These are phyloP conservation scores for Achaetomiella virescens DNA, from an alignment of 495 filamentous ascomycete genomes.

Conservation along the genomic window DNA sequence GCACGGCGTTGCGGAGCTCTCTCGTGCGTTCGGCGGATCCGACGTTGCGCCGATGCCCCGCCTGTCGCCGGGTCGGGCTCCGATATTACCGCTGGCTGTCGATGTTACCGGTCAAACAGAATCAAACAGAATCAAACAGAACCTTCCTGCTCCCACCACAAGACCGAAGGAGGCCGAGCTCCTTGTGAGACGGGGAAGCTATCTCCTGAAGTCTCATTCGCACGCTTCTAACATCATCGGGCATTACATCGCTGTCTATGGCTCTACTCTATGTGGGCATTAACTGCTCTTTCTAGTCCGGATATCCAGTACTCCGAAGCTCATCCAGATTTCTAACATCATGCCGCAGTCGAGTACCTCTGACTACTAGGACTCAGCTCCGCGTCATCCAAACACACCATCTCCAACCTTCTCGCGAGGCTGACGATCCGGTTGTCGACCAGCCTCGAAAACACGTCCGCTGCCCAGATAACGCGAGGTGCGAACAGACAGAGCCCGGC, in stretches of 20 bases:
- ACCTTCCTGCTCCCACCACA: too few species aligned
- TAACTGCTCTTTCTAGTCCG: too few species aligned
- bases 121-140: too few species aligned
- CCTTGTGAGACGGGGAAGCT: too few species aligned
- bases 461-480: slow-evolving; percentile 50
- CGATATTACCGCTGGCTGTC: neutral
- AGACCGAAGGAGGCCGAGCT: too few species aligned
- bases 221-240: too few species aligned
- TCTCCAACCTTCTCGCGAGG: slow-evolving; percentile 50
- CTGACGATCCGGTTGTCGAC: slow-evolving; percentile 55
- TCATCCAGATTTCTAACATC: neutral
- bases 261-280: too few species aligned
- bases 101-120: too few species aligned
- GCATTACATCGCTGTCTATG: too few species aligned
- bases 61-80: neutral
- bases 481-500: slow-evolving; percentile 45
- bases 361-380: slow-evolving; percentile 17
- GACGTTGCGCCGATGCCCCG: slow-evolving; percentile 1
- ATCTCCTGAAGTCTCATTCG: too few species aligned
- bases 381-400: slow-evolving; percentile 25
- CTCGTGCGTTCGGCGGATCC: neutral
- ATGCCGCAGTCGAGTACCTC: slow-evolving; percentile 24
- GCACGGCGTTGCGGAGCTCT: too few species aligned
- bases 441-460: slow-evolving; percentile 53
- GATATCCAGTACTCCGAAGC: neutral